Conservation (phyloP, 163 green algal species). For the Coccomyxa subellipsoidea region DNA sequence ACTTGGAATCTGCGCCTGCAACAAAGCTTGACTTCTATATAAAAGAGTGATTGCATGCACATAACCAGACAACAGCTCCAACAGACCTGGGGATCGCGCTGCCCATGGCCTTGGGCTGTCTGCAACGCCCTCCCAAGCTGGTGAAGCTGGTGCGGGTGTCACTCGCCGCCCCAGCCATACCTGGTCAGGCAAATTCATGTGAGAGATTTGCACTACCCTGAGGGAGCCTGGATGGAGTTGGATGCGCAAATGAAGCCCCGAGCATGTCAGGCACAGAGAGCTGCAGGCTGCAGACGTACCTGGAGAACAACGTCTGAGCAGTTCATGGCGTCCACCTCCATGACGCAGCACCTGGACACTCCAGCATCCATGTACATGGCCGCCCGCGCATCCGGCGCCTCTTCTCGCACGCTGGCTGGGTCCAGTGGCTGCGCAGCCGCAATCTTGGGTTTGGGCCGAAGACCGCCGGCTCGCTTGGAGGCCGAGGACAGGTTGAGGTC, state of each 20-base stretch:
- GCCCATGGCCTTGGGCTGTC: slow-evolving; percentile 2
- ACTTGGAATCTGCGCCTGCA: too few species aligned
- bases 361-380: not conserved
- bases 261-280: not conserved
- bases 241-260: not conserved
- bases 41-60: too few species aligned
- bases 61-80: not conserved
- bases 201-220: not conserved
- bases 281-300: not conserved
- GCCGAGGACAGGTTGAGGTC: not conserved
- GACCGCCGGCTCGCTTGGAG: not conserved
- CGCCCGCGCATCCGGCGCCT: not conserved
- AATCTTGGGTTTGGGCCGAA: not conserved
- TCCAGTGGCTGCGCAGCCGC: not conserved
- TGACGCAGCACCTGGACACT: slow-evolving; percentile 25
- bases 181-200: slow-evolving; percentile 3
- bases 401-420: not conserved
- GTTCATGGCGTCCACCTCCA: slow-evolving; percentile 47
- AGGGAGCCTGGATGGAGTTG: not conserved
- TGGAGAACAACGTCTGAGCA: slow-evolving; percentile 26
- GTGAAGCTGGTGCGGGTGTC: not conserved
- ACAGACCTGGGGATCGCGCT: not conserved
- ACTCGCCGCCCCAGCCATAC: slow-evolving; percentile 21
- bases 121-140: slow-evolving; percentile 17
- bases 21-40: too few species aligned